Base-by-base conservation (phyloP, 2,329 filamentous ascomycete species). In the Chrysosphaeria jannelii region DNA sequence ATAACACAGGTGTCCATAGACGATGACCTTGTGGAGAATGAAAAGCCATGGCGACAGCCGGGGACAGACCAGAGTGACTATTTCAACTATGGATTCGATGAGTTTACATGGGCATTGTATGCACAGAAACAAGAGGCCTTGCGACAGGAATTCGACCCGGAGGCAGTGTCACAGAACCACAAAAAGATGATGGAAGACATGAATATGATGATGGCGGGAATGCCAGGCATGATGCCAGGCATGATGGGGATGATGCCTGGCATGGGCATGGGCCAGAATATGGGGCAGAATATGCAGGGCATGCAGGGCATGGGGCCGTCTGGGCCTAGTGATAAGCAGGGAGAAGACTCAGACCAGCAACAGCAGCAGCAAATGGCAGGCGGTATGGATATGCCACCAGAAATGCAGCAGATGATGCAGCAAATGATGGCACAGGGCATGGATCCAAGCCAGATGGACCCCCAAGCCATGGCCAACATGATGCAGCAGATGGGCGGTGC, bases 51-150 rank as follows among this genome's bases (percentile, higher is more conserved):
- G 85, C 67, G 85, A 21, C 68, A 79, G 32, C 85, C 85, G 0
- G 85, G 85, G 22, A 79, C 81, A 8, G 85, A 97, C 37, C 63
- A 90, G 25, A 85, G 72, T 28, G 85, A 97, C 42, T 93, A 89
- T 47, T 93, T 93, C 59, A 93, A 93, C 50, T 93, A 93, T 45
- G 81, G 81, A 28, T 93, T 93, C 39, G 81, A 93, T 46, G 81
- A 93, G 44, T 93, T 91, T 44, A 90, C 79, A 1, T 97, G 85
- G 85, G 72, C 79, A 5, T 60, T 79, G 25, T 97, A 97, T 42
- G 78, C 79, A 15, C 53, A 76, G 28, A 88, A 89, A 38, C 85
- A 93, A 42, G 66, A 85, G 33, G 53, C 52, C 13, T 54, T 91
- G 36, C 61, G 71, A 10, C 62, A 62, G 32, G 74, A 81, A 34